A percentile compares a stretch with the other conserved stretches of the same genome.
Conservation (phyloP, 2,329 filamentous ascomycete genomes). For the Sporothrix variecibatus region DNA sequence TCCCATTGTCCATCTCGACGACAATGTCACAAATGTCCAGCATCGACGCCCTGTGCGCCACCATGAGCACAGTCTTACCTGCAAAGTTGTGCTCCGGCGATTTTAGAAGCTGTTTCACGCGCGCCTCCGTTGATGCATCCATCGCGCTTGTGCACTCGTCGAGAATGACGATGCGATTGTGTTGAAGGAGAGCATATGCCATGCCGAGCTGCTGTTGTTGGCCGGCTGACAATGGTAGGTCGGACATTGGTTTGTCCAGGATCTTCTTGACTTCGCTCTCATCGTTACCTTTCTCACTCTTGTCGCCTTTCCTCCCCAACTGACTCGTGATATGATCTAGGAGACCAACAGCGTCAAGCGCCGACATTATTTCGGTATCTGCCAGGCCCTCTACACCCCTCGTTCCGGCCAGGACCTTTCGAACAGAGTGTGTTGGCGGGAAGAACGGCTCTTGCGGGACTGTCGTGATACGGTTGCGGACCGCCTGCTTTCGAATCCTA, state of each 20-base stretch:
- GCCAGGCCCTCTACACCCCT: not conserved
- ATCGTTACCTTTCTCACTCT: not conserved
- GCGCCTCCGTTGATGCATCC: not conserved
- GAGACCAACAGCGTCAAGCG: constrained; percentile 1
- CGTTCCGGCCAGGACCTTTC: not conserved
- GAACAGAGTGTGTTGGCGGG: constrained; percentile 3
- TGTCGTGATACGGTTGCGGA: constrained; percentile 3
- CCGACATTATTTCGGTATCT: not conserved
- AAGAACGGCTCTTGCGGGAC: constrained; percentile 16
- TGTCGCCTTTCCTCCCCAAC: not conserved
- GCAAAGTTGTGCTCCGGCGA: not conserved
- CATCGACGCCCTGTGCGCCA: constrained; percentile 9
- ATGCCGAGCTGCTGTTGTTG: constrained; percentile 15
- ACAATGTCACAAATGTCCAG: constrained; percentile 8
- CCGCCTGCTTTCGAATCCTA: not conserved
- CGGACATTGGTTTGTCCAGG: not conserved
- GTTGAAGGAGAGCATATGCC: constrained; percentile 2
- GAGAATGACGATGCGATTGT: constrained; percentile 4
- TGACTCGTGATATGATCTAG: not conserved
- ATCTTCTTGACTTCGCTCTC: not conserved
- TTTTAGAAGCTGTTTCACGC: not conserved
- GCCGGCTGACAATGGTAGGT: not conserved
- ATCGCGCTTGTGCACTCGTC: constrained; percentile 19
- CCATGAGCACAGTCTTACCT: constrained; percentile 15
- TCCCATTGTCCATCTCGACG: constrained; percentile 10